Evolutionary conservation across 805 yeast species (phyloP), one percentile per base, ranked within the genome.

Genomic region (Spathaspora boniae): DNA sequence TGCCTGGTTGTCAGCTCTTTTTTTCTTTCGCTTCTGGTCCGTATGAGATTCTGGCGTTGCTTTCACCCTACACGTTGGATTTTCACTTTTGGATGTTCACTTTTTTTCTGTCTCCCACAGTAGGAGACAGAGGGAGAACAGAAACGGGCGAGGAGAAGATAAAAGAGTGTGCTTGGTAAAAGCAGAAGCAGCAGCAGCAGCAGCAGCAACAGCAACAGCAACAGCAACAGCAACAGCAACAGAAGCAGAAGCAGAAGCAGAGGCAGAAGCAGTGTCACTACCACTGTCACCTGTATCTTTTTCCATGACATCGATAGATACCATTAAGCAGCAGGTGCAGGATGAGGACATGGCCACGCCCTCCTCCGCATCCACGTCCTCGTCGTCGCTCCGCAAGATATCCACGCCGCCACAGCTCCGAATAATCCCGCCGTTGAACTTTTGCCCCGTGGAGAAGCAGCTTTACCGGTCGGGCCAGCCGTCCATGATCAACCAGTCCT

Each of bases 391-490:
- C 41, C 34, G 48, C 6, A 55, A 47, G 35, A 51, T 65, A 19
- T 49, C 56, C 5, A 62, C 65, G 21, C 78, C 86, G 0, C 91
- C 93, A 6, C 55, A 68, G 26, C 62, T 76, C 44, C 62, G 87
- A 29, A 80, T 86, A 16, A 89, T 93, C 3, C 98, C 98, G 3
- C 98, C 98, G 0, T 62, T 89, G 45, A 93, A 93, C 60, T 91
- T 91, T 57, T 84, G 96, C 45, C 96, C 98, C 1, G 98, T 93
- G 9, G 98, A 93, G 53, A 72, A 81, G 33, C 79, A 82, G 43
- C 65, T 91, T 30, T 91, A 89, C 59, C 67, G 98, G 25, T 81
- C 93, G 9, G 98, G 98, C 0, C 97, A 88, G 58, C 98, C 98
- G 11, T 80, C 94, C 9, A 82, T 88, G n/a, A 81, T 91, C 38